Conservation (phyloP, 345 rosid genomes). For the Hibiscus mutabilis region DNA sequence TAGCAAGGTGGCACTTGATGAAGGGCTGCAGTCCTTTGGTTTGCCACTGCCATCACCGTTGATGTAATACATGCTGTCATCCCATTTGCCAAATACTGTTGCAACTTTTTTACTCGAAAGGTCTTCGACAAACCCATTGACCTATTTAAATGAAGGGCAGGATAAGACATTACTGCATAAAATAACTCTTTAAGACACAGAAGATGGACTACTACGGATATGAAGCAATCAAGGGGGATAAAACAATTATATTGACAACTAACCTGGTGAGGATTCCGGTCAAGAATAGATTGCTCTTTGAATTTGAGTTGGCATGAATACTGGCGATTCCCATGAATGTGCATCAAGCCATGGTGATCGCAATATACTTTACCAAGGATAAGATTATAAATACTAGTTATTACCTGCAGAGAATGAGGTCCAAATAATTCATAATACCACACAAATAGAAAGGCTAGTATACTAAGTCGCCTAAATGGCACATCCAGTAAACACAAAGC, state of each 20-base stretch:
- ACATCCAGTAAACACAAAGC: slow-evolving; percentile 2
- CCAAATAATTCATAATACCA: not conserved
- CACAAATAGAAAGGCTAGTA: slow-evolving; percentile 10
- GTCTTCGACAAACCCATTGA: slow-evolving; percentile 86
- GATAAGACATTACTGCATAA: slow-evolving; percentile 1
- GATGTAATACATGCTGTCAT: slow-evolving; percentile 70
- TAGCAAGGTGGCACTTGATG: slow-evolving; percentile 50
- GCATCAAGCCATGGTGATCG: slow-evolving; percentile 92
- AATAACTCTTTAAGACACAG: not conserved
- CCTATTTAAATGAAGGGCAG: slow-evolving; percentile 34
- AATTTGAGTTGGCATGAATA: slow-evolving; percentile 87
- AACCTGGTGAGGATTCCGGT: slow-evolving; percentile 94
- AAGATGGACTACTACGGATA: not conserved
- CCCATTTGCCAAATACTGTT: slow-evolving; percentile 88
- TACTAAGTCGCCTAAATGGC: not conserved
- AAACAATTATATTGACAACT: slow-evolving; percentile 8
- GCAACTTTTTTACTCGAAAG: slow-evolving; percentile 53
- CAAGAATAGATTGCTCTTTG: slow-evolving; percentile 86
- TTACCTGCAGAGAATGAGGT: slow-evolving; percentile 49
- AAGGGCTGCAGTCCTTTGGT: slow-evolving; percentile 40
- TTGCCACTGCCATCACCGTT: slow-evolving; percentile 50
- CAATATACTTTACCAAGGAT: slow-evolving; percentile 90
- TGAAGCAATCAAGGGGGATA: not conserved
- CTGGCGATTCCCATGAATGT: slow-evolving; percentile 67
- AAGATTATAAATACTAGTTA: slow-evolving; percentile 88